Evolutionary conservation across 2,329 filamentous ascomycete species (phyloP).

Genomic region (Pyrenochaeta sp.): DNA sequence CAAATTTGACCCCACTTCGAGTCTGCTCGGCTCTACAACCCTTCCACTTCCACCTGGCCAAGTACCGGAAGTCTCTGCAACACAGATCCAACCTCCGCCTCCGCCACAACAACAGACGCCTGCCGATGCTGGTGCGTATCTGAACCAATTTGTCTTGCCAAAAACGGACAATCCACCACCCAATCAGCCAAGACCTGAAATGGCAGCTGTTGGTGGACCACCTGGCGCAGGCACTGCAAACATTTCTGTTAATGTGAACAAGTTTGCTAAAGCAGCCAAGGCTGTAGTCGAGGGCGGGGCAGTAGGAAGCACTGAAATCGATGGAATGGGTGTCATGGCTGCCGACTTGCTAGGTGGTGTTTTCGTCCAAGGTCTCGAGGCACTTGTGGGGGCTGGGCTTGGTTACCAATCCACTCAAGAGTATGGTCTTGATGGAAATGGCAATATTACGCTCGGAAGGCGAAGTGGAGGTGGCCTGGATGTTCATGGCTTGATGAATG

Average conservation of each 20-base stretch:
- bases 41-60: slow-evolving; percentile 36
- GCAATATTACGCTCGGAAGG: slow-evolving; percentile 26
- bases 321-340: slow-evolving; percentile 45
- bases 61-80: slow-evolving; percentile 22
- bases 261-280: slow-evolving; percentile 45
- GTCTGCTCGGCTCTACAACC: slow-evolving; percentile 30
- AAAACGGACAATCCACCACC: slow-evolving; percentile 45
- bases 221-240: slow-evolving; percentile 42
- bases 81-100: slow-evolving; percentile 15
- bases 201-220: slow-evolving; percentile 46
- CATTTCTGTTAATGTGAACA: slow-evolving; percentile 40
- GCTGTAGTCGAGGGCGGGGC: slow-evolving; percentile 45
- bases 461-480: slow-evolving; percentile 19
- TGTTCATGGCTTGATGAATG: slow-evolving; percentile 36
- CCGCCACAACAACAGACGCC: slow-evolving; percentile 41
- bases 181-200: slow-evolving; percentile 43
- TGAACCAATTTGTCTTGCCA: slow-evolving; percentile 49
- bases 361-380: slow-evolving; percentile 46
- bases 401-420: slow-evolving; percentile 34
- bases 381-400: slow-evolving; percentile 44
- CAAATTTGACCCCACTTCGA: slow-evolving; percentile 32
- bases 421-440: slow-evolving; percentile 30
- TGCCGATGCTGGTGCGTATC: slow-evolving; percentile 42
- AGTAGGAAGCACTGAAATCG: slow-evolving; percentile 40
- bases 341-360: slow-evolving; percentile 45